These are phyloP conservation scores for Camellia lanceoleosa DNA, from an alignment of 148 eudicot species.

Conservation along the genomic window DNA sequence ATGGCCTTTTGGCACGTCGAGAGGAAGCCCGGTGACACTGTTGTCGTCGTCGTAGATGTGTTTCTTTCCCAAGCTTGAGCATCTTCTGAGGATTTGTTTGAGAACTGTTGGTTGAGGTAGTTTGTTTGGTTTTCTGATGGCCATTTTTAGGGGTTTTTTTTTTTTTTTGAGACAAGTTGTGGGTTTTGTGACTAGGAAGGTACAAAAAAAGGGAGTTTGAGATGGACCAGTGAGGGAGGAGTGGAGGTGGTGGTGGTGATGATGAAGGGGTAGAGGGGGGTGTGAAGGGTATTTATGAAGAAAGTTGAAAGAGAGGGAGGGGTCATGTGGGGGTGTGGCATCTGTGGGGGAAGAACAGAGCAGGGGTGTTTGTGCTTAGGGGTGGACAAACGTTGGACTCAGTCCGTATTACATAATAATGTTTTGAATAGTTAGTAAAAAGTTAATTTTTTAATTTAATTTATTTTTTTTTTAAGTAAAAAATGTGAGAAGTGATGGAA, in stretches of 20 bases:
- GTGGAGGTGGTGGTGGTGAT: slow-evolving; percentile 29
- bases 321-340: slow-evolving; percentile 28
- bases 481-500: too few species aligned
- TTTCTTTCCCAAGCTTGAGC: slow-evolving; percentile 76
- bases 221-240: background rate
- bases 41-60: slow-evolving; percentile 48
- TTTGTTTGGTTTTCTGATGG: slow-evolving; percentile 49
- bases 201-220: background rate
- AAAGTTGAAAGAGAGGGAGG: slow-evolving; percentile 13
- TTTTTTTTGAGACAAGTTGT: background rate
- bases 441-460: too few species aligned
- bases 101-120: slow-evolving; percentile 55
- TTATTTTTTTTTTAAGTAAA: too few species aligned
- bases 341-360: slow-evolving; percentile 31
- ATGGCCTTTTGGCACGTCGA: slow-evolving; percentile 86
- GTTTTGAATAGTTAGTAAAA: too few species aligned
- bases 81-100: slow-evolving; percentile 69
- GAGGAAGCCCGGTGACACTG: slow-evolving; percentile 23
- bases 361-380: slow-evolving; percentile 31
- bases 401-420: too few species aligned
- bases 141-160: slow-evolving; percentile 34
- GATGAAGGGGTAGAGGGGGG: slow-evolving; percentile 29
- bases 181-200: background rate
- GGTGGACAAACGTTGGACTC: too few species aligned
- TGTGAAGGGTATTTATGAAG: slow-evolving; percentile 50